Evolutionary conservation across 768 basidiomycete species (phyloP).

Genomic region (Kwoniella mangroviensis): DNA sequence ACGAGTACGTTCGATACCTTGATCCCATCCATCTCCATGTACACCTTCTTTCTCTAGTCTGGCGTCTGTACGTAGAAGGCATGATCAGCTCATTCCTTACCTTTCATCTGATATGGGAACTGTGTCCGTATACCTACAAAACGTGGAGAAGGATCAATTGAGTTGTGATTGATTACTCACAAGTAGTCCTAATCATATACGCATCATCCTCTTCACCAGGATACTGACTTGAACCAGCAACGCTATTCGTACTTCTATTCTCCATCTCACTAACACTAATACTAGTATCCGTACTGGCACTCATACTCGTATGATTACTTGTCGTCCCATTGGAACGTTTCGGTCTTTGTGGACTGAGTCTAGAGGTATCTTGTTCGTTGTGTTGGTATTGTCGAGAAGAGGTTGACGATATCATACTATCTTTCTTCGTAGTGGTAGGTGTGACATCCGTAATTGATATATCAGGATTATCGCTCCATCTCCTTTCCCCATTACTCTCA

Average conservation of each 20-base stretch:
- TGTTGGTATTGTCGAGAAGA: slow-evolving; percentile 4
- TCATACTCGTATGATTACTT: neutral
- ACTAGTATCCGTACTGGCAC: slow-evolving; percentile 5
- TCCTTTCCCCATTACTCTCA: neutral
- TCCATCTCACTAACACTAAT: neutral
- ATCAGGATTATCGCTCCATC: slow-evolving; percentile 5
- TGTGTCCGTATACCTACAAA: too few species aligned
- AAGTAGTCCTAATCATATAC: slow-evolving; percentile 57
- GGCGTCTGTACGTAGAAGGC: slow-evolving; percentile 62
- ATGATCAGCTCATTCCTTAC: neutral
- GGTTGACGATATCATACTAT: slow-evolving; percentile 1
- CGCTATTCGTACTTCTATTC: slow-evolving; percentile 33
- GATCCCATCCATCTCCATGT: slow-evolving; percentile 90
- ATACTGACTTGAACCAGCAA: slow-evolving; percentile 45
- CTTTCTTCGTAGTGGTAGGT: neutral
- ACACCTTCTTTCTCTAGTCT: slow-evolving; percentile 88
- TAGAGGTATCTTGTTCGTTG: neutral
- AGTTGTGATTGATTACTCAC: slow-evolving; percentile 32
- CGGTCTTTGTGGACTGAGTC: slow-evolving; percentile 2
- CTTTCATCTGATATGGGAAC: too few species aligned
- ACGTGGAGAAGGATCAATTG: neutral
- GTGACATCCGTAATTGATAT: slow-evolving; percentile 3
- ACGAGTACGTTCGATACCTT: slow-evolving; percentile 90
- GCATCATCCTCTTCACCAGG: slow-evolving; percentile 58
- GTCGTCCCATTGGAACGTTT: slow-evolving; percentile 3